Base-by-base conservation (phyloP, 495 filamentous ascomycete genomes). In the Sordaria brevicollis region DNA sequence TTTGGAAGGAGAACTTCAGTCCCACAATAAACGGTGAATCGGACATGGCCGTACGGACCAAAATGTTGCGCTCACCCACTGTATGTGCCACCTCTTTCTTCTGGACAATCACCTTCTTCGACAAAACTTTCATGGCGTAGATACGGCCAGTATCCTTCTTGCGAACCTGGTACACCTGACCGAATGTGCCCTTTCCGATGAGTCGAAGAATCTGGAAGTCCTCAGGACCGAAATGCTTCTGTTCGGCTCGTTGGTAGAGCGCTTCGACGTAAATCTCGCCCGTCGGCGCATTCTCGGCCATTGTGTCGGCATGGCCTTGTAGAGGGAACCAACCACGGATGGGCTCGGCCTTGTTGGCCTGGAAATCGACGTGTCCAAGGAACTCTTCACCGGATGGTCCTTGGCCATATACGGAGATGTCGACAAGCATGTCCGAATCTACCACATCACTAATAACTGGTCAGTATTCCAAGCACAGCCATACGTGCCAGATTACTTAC, bases 41-140 rank as follows among this genome's bases (percentile, higher is more conserved):
- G 25, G 94, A 88, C 85, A 91, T 98, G 37, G 95, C 96, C 15
- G 95, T 99, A 66, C 95, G 90, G 31, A 99, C 95, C 39, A 99
- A 83, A 69, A 99, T 99, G 77, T 99, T 99, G 35, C 95, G 89
- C 81, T 99, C 96, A 69, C 95, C 95, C 17, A 99, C 86, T 2
- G 95, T 99, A 79, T 99, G 95, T 19, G 93, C 92, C 54, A 99
- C 92, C 80, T 99, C 95, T 81, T 99, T 99, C 86, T 99, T 99
- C 81, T 99, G 95, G 17, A 99, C 95, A 69, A 99, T 98, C 66
- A 99, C 95, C 84, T 98, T 99, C 86, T 99, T 99, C 11, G 94
- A 97, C 25, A 99, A 83, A 2, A 98, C 94, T 78, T 99, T 99
- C 95, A 99, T 99, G 43, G 95, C 95, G 74, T 98, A 99, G 69